A percentile compares a stretch with the other conserved stretches of the same genome.
phyloP scores from a whole-genome alignment of 2,329 filamentous ascomycete genomes.

The Atkinsonella hypoxylon region DNA sequence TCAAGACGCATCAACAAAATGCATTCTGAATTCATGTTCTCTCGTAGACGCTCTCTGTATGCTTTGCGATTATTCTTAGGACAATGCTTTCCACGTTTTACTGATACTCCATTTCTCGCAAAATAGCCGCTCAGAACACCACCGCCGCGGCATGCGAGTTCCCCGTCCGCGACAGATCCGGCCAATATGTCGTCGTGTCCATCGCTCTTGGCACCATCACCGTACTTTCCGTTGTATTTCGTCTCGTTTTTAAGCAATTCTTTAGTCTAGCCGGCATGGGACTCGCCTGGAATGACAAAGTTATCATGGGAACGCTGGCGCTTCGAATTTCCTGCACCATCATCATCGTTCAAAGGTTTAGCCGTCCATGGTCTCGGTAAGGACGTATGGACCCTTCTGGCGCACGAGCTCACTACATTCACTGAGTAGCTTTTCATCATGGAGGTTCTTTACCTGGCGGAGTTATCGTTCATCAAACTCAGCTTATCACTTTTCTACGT shows the following conservation, averaged over 20 bases:
- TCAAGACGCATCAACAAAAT: background rate
- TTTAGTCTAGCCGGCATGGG: background rate
- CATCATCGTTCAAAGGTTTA: slow-evolving; percentile 1
- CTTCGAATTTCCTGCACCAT: background rate
- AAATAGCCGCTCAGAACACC: background rate
- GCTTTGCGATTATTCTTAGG: background rate
- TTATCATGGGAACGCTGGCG: background rate
- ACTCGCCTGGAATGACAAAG: background rate
- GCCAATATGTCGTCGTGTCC: slow-evolving; percentile 1
- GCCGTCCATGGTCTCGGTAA: background rate
- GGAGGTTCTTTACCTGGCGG: background rate
- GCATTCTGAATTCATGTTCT: background rate
- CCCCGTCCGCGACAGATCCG: background rate
- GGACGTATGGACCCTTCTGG: background rate
- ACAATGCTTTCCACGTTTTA: background rate
- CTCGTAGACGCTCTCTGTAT: background rate
- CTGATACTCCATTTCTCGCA: background rate
- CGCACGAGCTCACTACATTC: background rate
- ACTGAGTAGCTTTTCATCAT: slow-evolving; percentile 2
- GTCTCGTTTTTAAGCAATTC: slow-evolving; percentile 1
- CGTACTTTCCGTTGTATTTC: background rate
- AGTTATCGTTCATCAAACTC: slow-evolving; percentile 2
- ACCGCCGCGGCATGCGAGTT: background rate
- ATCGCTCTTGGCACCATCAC: background rate
- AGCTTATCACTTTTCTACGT: slow-evolving; percentile 1